These are phyloP conservation scores for Auricularia cornea DNA, from an alignment of 768 basidiomycete genomes.

Conservation along the genomic window DNA sequence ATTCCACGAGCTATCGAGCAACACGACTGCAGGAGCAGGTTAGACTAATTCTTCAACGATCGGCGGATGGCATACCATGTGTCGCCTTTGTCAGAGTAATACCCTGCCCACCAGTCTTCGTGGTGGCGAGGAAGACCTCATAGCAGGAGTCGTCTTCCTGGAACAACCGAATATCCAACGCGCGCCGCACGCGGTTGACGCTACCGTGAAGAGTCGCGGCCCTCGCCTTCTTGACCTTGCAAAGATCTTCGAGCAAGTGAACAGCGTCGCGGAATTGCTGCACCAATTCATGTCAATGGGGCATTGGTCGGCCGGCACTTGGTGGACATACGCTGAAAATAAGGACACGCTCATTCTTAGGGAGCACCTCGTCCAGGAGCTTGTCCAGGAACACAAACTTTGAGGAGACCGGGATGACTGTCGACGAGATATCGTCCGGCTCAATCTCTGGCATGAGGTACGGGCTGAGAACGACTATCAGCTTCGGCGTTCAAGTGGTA, in stretches of 20 bases:
- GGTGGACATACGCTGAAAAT: constrained; percentile 51
- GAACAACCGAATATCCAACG: constrained; percentile 53
- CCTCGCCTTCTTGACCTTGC: constrained; percentile 47
- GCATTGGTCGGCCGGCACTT: background rate
- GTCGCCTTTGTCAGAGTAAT: background rate
- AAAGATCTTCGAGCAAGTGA: constrained; percentile 59
- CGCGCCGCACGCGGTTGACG: constrained; percentile 44
- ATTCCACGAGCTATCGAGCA: constrained; percentile 30
- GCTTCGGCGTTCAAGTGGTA: background rate
- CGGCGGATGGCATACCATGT: background rate
- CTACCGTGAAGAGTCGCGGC: constrained; percentile 56
- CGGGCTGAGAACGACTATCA: constrained; percentile 31
- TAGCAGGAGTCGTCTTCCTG: constrained; percentile 52
- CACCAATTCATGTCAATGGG: background rate
- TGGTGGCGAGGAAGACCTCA: constrained; percentile 62
- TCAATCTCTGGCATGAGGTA: constrained; percentile 43
- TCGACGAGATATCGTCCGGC: constrained; percentile 32
- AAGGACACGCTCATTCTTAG: constrained; percentile 53
- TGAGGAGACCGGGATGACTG: constrained; percentile 49
- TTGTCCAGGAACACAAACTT: constrained; percentile 55
- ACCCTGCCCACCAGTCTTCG: constrained; percentile 66
- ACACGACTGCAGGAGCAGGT: background rate
- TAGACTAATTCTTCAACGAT: no score
- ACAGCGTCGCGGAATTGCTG: constrained; percentile 42
- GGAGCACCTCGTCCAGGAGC: constrained; percentile 44